Evolutionary conservation across 2,329 filamentous ascomycete species (phyloP), one percentile per base, ranked within the genome.

Genomic region (Verticillium tricorpus): DNA sequence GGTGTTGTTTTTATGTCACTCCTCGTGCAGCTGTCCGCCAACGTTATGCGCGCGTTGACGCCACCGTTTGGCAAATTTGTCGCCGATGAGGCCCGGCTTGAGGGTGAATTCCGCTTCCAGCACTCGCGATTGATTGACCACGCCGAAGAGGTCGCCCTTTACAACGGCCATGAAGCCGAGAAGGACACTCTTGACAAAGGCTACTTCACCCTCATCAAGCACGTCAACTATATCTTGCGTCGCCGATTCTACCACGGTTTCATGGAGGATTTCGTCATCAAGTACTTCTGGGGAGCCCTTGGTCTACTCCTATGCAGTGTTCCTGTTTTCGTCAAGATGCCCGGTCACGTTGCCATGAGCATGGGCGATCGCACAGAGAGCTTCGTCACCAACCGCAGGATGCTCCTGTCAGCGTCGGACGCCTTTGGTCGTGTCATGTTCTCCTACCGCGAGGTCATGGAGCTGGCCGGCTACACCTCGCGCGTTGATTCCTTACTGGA

Each of bases 191-290:
- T 99, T 60, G 95, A 99, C 77, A 98, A 98, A 78, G 94, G 95
- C 17, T 99, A 99, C 76, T 99, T 99, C 72, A 99, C 95, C 2
- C 83, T 99, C 40, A 99, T 99, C 80, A 98, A 97, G 78, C 95
- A 99, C 77, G 94, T 99, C 72, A 99, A 99, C 76, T 89, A 96
- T 71, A 97, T 98, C 67, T 78, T 99, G 64, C 85, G 93, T 45
- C 84, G 92, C 65, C 87, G 95, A 57, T 91, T 99, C 74, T 98
- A 98, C 75, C 94, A 99, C 74, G 94, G 93, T n/a, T 89, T 99
- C 70, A 97, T 98, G 94, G 95, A 99, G 74, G 95, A 99, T 75
- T 99, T 97, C 76, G 92, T 98, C 62, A 97, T 99, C 77, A 99
- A 99, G 76, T 99, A 99, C 74, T 95, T 98, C 77, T 99, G 95